A percentile compares a stretch with the other conserved stretches of the same genome.
phyloP scores from a whole-genome alignment of 176 grass and related monocot species.

The Ampelocalamus luodianensis region DNA sequence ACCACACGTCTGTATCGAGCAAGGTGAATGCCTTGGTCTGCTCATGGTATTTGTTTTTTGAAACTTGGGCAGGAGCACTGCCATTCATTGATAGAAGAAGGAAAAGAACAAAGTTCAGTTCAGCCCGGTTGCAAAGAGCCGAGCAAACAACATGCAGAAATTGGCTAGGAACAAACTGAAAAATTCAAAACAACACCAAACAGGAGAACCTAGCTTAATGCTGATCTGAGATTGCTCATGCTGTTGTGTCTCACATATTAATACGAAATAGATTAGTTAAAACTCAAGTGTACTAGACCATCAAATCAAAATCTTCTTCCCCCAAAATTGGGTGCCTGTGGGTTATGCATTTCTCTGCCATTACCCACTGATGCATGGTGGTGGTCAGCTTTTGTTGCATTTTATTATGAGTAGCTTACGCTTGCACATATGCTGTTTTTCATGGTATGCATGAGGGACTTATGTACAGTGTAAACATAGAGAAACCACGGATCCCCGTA shows the following conservation, averaged over 20 bases:
- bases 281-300: slow-evolving; percentile 3
- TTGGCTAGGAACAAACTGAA: too few relatives aligned
- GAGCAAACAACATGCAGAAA: too few relatives aligned
- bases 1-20: slow-evolving; percentile 48
- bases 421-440: neutral
- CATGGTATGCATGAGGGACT: neutral
- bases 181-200: too few relatives aligned
- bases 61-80: too few relatives aligned
- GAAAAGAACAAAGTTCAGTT: too few relatives aligned
- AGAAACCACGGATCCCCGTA: neutral
- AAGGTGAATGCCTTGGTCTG: slow-evolving; percentile 51
- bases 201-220: too few relatives aligned
- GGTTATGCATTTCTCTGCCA: neutral
- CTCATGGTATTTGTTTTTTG: neutral
- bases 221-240: neutral
- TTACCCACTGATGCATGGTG: neutral
- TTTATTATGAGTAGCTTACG: neutral
- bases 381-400: neutral
- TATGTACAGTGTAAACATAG: neutral
- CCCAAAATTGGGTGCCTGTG: neutral
- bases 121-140: too few relatives aligned
- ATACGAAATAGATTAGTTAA: neutral
- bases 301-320: neutral
- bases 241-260: neutral
- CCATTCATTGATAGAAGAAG: too few relatives aligned